Evolutionary conservation across 768 basidiomycete genomes (phyloP).

Genomic region (Tulasnella sp.): DNA sequence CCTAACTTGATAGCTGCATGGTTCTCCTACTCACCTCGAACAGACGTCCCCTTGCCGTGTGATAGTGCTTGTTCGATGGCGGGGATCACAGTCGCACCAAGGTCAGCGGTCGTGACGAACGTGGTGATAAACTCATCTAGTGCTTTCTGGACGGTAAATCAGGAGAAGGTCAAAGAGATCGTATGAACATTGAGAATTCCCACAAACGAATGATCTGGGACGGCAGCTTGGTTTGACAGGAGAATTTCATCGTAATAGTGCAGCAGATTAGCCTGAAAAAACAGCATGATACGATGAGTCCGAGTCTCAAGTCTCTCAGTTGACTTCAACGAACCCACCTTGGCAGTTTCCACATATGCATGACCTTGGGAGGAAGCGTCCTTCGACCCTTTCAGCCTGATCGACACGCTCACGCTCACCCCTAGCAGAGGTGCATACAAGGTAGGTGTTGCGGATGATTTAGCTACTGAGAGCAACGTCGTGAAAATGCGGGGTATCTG

Average conservation of each 20-base stretch:
- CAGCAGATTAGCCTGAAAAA: background rate
- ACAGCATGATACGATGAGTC: slow-evolving; percentile 2
- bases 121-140: slow-evolving; percentile 51
- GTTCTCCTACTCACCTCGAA: slow-evolving; percentile 39
- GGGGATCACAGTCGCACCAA: slow-evolving; percentile 48
- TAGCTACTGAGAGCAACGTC: slow-evolving; percentile 41
- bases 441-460: slow-evolving; percentile 36
- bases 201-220: background rate
- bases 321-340: slow-evolving; percentile 21
- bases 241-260: background rate
- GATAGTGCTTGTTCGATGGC: slow-evolving; percentile 69
- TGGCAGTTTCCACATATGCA: slow-evolving; percentile 34
- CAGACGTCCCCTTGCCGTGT: slow-evolving; percentile 68
- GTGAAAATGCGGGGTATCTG: slow-evolving; percentile 34
- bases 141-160: slow-evolving; percentile 32
- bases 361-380: slow-evolving; percentile 32
- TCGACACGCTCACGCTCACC: slow-evolving; percentile 54
- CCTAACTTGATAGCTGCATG: slow-evolving; percentile 4
- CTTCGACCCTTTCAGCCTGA: slow-evolving; percentile 41
- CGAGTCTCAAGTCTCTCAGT: background rate
- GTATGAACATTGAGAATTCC: background rate
- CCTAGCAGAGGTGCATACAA: slow-evolving; percentile 47
- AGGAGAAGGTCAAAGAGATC: background rate
- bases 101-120: slow-evolving; percentile 40
- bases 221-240: background rate